A percentile compares a stretch with the other conserved stretches of the same genome.
phyloP scores from a whole-genome alignment of 441 rosid genomes.

The Erodium trifolium region DNA sequence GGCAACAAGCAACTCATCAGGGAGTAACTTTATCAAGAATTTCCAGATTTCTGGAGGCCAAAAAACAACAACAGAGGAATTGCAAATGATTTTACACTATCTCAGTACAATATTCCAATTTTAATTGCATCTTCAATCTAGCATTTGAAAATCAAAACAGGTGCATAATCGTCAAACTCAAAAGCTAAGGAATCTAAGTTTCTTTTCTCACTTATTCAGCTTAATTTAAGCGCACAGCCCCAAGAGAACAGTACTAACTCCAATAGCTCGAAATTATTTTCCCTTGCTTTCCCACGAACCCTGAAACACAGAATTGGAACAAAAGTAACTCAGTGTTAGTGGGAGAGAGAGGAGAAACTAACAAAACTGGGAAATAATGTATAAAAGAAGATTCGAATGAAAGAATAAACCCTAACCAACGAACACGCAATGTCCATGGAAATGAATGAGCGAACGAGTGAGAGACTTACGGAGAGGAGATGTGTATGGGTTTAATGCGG shows the following conservation, averaged over 20 bases:
- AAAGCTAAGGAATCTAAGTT: neutral
- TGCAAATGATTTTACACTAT: too few relatives aligned
- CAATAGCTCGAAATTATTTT: neutral
- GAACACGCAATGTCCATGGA: neutral
- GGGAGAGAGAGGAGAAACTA: neutral
- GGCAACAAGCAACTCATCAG: constrained; percentile 63
- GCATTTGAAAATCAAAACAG: neutral
- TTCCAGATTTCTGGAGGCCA: constrained; percentile 7
- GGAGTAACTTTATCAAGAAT: constrained; percentile 17
- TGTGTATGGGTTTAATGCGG: constrained; percentile 3
- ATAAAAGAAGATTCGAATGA: neutral
- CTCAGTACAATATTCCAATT: neutral
- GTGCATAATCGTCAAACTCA: neutral
- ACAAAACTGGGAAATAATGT: neutral
- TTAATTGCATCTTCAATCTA: neutral
- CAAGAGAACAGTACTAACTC: neutral
- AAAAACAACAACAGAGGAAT: neutral
- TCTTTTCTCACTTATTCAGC: neutral
- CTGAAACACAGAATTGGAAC: neutral
- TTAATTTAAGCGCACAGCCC: neutral
- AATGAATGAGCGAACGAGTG: neutral
- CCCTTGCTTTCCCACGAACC: neutral
- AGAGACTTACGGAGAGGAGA: neutral
- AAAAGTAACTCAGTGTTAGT: neutral
- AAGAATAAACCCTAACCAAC: neutral